phyloP scores from a whole-genome alignment of 495 filamentous ascomycete genomes.

The Glonium stellatum region DNA sequence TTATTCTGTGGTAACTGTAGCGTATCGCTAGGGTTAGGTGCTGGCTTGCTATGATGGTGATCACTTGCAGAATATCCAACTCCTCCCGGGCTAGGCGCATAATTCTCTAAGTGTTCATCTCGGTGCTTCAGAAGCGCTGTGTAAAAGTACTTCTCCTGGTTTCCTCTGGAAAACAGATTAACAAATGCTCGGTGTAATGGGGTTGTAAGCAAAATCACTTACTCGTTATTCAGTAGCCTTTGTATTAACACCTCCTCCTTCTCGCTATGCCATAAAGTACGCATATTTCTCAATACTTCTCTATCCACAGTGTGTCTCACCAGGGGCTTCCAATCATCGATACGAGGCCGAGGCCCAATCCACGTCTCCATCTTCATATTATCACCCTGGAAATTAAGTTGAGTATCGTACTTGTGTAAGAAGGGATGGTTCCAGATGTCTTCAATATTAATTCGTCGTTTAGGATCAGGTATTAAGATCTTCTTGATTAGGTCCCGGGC shows the following conservation, averaged over 20 bases:
- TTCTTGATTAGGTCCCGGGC: constrained; percentile 69
- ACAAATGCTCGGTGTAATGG: neutral
- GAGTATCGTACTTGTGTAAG: constrained; percentile 64
- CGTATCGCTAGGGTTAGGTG: constrained; percentile 39
- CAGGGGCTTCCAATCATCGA: constrained; percentile 47
- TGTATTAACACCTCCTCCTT: constrained; percentile 62
- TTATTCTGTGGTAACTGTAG: constrained; percentile 34
- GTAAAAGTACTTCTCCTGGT: constrained; percentile 90
- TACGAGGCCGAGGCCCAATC: constrained; percentile 48
- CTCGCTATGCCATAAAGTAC: constrained; percentile 79
- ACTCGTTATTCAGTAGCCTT: constrained; percentile 61
- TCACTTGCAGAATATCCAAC: constrained; percentile 78
- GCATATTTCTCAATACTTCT: constrained; percentile 74
- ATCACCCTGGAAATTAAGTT: constrained; percentile 30
- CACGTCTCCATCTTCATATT: constrained; percentile 42
- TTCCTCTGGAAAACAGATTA: constrained; percentile 47
- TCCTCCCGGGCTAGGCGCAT: constrained; percentile 50
- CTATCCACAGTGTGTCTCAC: constrained; percentile 59
- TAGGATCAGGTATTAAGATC: constrained; percentile 69
- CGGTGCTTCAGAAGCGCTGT: constrained; percentile 70
- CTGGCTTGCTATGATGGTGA: constrained; percentile 67
- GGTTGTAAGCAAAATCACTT: constrained; percentile 35
- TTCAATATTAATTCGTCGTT: constrained; percentile 64
- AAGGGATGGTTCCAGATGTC: constrained; percentile 81
- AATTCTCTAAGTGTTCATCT: constrained; percentile 78